phyloP scores from a whole-genome alignment of 352 stramenopile species.

The Phytophthora fragariae region DNA sequence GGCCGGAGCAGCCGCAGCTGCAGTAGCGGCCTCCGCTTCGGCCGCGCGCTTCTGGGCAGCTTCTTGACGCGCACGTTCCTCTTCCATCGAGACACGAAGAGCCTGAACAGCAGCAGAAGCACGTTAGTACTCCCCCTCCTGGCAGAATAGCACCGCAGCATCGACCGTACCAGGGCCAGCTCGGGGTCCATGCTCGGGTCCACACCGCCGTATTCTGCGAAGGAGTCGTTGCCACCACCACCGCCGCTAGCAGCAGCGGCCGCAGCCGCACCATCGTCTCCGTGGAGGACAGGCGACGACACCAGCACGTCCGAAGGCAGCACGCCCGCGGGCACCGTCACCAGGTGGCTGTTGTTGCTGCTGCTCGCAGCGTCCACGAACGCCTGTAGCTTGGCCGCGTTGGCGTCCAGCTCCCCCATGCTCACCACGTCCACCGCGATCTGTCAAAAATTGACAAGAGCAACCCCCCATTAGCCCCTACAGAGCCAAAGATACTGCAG shows the following conservation, averaged over 20 bases:
- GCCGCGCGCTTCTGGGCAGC: conserved; percentile 91
- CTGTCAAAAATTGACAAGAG: conserved; percentile 33
- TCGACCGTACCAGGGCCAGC: conserved; percentile 92
- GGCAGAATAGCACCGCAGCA: conserved; percentile 4
- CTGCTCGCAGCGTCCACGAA: conserved; percentile 95
- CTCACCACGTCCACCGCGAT: conserved; percentile 98
- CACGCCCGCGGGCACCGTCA: conserved; percentile 96
- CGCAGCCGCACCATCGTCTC: conserved; percentile 77
- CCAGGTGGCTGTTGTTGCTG: conserved; percentile 95
- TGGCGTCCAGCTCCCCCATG: conserved; percentile 96
- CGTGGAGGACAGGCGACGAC: conserved; percentile 94
- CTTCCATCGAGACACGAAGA: conserved; percentile 98
- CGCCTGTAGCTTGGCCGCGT: conserved; percentile 88
- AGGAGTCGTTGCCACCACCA: conserved; percentile 65
- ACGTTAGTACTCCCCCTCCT: conserved; percentile 12
- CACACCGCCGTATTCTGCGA: conserved; percentile 96
- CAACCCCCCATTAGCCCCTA: not conserved
- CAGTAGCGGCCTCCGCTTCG: conserved; percentile 78
- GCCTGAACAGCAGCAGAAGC: conserved; percentile 43
- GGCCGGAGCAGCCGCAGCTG: conserved; percentile 49
- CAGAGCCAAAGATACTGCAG: not conserved
- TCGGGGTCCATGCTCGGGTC: conserved; percentile 99
- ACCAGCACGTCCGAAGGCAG: conserved; percentile 98
- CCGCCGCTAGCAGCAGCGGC: conserved; percentile 35
- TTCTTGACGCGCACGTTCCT: conserved; percentile 97